Evolutionary conservation across 495 filamentous ascomycete genomes (phyloP).

Genomic region (Penicillium angulare): DNA sequence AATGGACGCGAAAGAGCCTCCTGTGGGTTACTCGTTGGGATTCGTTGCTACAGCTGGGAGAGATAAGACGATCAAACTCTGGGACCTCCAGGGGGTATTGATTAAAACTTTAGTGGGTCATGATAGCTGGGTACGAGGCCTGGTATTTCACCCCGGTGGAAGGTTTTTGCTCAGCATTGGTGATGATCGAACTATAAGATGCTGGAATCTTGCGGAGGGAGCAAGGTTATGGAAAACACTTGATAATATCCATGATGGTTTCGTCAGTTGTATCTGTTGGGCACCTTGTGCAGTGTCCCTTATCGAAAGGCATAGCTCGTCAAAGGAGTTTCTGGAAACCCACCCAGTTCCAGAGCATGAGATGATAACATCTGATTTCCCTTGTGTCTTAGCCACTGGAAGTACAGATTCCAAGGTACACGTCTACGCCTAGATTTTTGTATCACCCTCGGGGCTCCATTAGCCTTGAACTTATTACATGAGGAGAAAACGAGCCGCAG

Average conservation of each 20-base stretch:
- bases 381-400: conserved; percentile 5
- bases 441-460: background rate
- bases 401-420: background rate
- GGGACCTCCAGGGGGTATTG: conserved; percentile 77
- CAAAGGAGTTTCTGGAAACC: background rate
- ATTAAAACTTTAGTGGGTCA: conserved; percentile 89
- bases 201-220: conserved; percentile 58
- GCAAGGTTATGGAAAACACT: background rate
- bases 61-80: conserved; percentile 87
- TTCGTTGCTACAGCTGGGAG: conserved; percentile 86
- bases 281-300: background rate
- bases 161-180: conserved; percentile 80
- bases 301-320: background rate
- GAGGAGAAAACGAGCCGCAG: too few relatives aligned
- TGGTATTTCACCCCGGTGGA: conserved; percentile 88
- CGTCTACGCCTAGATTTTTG: background rate
- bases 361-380: background rate
- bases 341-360: background rate
- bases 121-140: conserved; percentile 86
- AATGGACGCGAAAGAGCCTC: conserved; percentile 66
- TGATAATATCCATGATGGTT: background rate
- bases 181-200: conserved; percentile 87
- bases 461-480: too few relatives aligned
- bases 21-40: conserved; percentile 66
- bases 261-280: conserved; percentile 4